These are phyloP conservation scores for Ascomycota sp. DNA, from an alignment of 2,329 filamentous ascomycete species.

Conservation along the genomic window DNA sequence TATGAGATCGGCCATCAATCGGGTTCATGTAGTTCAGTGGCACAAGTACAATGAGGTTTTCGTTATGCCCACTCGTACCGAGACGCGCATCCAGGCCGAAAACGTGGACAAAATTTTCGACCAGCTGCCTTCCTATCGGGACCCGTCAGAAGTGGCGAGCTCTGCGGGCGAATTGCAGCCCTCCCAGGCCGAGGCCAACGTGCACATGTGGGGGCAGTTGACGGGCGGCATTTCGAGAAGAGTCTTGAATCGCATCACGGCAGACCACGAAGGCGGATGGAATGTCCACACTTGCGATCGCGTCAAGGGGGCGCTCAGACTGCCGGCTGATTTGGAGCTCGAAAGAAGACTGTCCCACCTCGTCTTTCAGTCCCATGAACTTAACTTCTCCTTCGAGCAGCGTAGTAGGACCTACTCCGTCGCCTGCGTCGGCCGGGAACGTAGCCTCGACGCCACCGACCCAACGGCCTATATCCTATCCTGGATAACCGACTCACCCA, in stretches of 20 bases:
- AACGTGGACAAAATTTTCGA: conserved; percentile 17
- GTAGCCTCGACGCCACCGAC: conserved; percentile 24
- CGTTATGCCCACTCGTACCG: conserved; percentile 23
- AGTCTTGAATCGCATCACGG: conserved; percentile 27
- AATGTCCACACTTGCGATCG: conserved; percentile 32
- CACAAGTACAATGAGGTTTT: conserved; percentile 34
- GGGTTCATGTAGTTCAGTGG: conserved; percentile 30
- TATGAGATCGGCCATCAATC: conserved; percentile 13
- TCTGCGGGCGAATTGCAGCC: conserved; percentile 4
- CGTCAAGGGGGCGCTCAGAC: conserved; percentile 20
- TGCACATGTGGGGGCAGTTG: conserved; percentile 29
- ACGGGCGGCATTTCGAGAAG: conserved; percentile 24
- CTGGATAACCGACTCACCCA: conserved; percentile 13
- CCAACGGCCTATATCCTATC: conserved; percentile 25
- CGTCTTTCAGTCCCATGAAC: conserved; percentile 16
- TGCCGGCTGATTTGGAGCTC: conserved; percentile 18
- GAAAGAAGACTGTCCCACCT: conserved; percentile 15
- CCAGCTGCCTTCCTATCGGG: conserved; percentile 23
- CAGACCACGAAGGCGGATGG: conserved; percentile 22
- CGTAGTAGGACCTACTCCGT: conserved; percentile 20
- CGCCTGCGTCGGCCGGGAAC: conserved; percentile 13
- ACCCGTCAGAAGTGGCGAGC: conserved; percentile 10
- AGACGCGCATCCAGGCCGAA: conserved; percentile 23
- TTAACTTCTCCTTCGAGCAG: conserved; percentile 27
- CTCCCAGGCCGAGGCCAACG: conserved; percentile 6